phyloP scores from a whole-genome alignment of 352 stramenopile species.

The Pythium oligandrum region DNA sequence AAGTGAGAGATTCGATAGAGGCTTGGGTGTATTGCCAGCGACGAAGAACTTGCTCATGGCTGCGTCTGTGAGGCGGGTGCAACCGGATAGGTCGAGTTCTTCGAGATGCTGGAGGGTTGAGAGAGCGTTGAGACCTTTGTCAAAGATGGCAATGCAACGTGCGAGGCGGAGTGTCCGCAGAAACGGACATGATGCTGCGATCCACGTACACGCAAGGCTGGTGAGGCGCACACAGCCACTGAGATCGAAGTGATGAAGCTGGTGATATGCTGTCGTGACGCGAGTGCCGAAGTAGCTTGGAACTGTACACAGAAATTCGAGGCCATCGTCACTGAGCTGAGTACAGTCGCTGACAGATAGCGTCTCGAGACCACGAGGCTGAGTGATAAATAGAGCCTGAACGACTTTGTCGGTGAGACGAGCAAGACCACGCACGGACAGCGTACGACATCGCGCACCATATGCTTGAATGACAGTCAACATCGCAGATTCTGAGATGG shows the following conservation, averaged over 20 bases:
- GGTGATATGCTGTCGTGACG: slow-evolving; percentile 34
- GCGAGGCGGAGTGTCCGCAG: slow-evolving; percentile 39
- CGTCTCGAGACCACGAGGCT: slow-evolving; percentile 44
- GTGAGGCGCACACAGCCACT: slow-evolving; percentile 46
- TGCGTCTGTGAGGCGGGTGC: slow-evolving; percentile 33
- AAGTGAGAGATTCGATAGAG: neutral
- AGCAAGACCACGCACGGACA: slow-evolving; percentile 39
- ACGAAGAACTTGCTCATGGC: slow-evolving; percentile 44
- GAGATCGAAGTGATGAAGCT: slow-evolving; percentile 45
- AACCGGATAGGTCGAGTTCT: slow-evolving; percentile 51
- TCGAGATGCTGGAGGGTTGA: slow-evolving; percentile 43
- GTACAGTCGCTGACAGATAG: slow-evolving; percentile 52
- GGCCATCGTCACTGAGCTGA: slow-evolving; percentile 39
- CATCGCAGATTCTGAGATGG: slow-evolving; percentile 37
- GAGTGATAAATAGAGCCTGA: slow-evolving; percentile 40
- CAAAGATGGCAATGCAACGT: slow-evolving; percentile 35
- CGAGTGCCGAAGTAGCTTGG: slow-evolving; percentile 51
- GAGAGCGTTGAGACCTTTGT: slow-evolving; percentile 53
- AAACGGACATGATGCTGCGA: slow-evolving; percentile 57
- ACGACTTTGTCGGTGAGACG: slow-evolving; percentile 36
- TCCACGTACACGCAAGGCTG: slow-evolving; percentile 49
- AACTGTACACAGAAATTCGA: slow-evolving; percentile 53
- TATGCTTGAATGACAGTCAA: slow-evolving; percentile 30
- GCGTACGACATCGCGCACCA: slow-evolving; percentile 21
- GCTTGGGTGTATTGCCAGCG: slow-evolving; percentile 24